Conservation (phyloP, 2,329 filamentous ascomycete genomes). For the Gliomastix tumulicola region DNA sequence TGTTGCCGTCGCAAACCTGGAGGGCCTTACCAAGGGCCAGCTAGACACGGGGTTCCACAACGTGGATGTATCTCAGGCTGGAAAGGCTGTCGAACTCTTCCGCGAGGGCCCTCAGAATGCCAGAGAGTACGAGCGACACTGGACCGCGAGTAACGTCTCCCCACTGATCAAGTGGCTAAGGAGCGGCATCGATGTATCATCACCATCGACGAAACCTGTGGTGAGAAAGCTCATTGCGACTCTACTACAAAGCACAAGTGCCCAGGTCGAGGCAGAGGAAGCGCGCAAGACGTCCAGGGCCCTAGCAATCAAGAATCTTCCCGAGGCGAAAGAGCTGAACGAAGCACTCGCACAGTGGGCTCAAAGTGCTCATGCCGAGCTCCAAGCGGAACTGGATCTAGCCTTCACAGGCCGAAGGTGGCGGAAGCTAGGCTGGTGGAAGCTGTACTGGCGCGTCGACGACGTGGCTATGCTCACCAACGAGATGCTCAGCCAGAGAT, state of each 20-base stretch:
- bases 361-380: slow-evolving; percentile 72
- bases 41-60: slow-evolving; percentile 38
- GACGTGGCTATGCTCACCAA: slow-evolving; percentile 79
- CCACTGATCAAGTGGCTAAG: slow-evolving; percentile 60
- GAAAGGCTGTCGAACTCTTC: slow-evolving; percentile 57
- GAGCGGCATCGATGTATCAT: slow-evolving; percentile 27
- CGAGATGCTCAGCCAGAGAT: slow-evolving; percentile 69
- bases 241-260: slow-evolving; percentile 48
- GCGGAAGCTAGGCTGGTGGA: slow-evolving; percentile 86
- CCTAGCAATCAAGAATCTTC: slow-evolving; percentile 23
- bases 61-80: slow-evolving; percentile 58
- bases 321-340: slow-evolving; percentile 41
- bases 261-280: slow-evolving; percentile 44
- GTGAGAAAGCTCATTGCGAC: slow-evolving; percentile 62
- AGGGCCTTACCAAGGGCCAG: slow-evolving; percentile 29
- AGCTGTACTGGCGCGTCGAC: slow-evolving; percentile 90
- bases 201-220: slow-evolving; percentile 53
- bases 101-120: slow-evolving; percentile 64
- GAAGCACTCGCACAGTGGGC: slow-evolving; percentile 64
- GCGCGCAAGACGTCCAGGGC: slow-evolving; percentile 23
- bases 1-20: slow-evolving; percentile 51
- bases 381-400: slow-evolving; percentile 70
- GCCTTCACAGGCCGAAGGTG: slow-evolving; percentile 73
- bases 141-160: slow-evolving; percentile 66
- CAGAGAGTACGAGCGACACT: slow-evolving; percentile 64